Conservation (phyloP, 805 yeast genomes). For the Zygotorulaspora danielsina region DNA sequence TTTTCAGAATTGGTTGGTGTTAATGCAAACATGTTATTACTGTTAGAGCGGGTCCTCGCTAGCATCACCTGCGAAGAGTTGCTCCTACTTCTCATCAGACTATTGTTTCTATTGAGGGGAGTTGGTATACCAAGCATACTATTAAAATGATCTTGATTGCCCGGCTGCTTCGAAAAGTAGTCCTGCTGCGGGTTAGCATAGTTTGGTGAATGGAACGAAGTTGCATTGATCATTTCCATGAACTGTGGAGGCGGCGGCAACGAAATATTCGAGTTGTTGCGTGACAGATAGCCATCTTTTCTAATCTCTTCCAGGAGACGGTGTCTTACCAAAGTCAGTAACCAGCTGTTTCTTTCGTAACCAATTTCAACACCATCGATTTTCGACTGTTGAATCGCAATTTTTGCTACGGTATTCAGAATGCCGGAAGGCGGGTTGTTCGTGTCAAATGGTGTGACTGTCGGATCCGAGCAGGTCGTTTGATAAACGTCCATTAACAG, state of each 20-base stretch:
- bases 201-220: constrained; percentile 12
- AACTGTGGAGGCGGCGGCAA: constrained; percentile 24
- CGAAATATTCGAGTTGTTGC: constrained; percentile 28
- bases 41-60: constrained; percentile 24
- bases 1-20: constrained; percentile 21
- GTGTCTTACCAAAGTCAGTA: constrained; percentile 39
- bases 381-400: constrained; percentile 42
- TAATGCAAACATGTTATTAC: constrained; percentile 18
- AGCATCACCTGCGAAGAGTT: constrained; percentile 22
- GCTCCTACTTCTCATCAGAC: constrained; percentile 23
- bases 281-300: constrained; percentile 28
- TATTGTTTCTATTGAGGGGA: constrained; percentile 10
- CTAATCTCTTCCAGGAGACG: constrained; percentile 34
- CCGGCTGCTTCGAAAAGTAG: constrained; percentile 7
- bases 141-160: constrained; percentile 14
- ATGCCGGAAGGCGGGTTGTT: constrained; percentile 65
- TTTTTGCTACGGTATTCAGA: constrained; percentile 54
- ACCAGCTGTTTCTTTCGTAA: constrained; percentile 37
- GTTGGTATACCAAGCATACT: constrained; percentile 5
- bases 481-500: constrained; percentile 46
- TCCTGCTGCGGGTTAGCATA: constrained; percentile 6
- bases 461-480: constrained; percentile 50
- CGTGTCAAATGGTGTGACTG: constrained; percentile 63
- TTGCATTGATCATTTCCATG: constrained; percentile 11
- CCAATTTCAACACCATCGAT: constrained; percentile 37